Evolutionary conservation across 306 rosid genomes (phyloP), one percentile per base, ranked within the genome.

Genomic region (Castanea sativa): DNA sequence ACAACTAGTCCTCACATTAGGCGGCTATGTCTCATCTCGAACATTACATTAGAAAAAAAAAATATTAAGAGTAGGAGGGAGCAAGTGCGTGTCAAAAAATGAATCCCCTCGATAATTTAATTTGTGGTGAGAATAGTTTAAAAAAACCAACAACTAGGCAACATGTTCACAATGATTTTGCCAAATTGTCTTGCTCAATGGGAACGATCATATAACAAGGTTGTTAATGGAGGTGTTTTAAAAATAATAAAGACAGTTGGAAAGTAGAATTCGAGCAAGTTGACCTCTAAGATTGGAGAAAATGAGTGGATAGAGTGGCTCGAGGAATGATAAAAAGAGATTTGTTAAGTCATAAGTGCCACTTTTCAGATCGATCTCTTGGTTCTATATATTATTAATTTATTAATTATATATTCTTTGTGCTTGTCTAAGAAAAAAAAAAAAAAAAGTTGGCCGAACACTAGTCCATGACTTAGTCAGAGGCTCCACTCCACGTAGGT

Each of bases 81-180:
- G 73, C 55, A 74, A 70, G 59, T 59, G 55, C 63, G 79, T 76
- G 79, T 70, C 71, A 38, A 75, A 77, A 49, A n/a, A 49, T 49
- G 53, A 49, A 49, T 3, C 16, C 53, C 30, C 79, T 79, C 60
- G 45, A 38, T 29, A 18, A 29, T 41, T 41, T 41, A 41, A 4
- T 15, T 51, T 74, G 60, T 80, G 16, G 49, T 23, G 74, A 83
- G 76, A 86, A 74, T 81, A 74, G 76, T 63, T 75, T 80, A 77
- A 74, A 71, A 79, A 73, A 78, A 69, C 71, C 53, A 79, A 35
- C 90, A 83, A 86, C 61, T 86, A 77, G 84, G 90, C 85, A 89
- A 77, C 90, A 73, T 81, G 86, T 84, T 88, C 15, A 86, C 85
- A 82, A 80, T 80, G 80, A 83, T 87, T 81, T 79, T 81, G 75